Conservation (phyloP, 257 asterid species). For the Catharanthus roseus region DNA sequence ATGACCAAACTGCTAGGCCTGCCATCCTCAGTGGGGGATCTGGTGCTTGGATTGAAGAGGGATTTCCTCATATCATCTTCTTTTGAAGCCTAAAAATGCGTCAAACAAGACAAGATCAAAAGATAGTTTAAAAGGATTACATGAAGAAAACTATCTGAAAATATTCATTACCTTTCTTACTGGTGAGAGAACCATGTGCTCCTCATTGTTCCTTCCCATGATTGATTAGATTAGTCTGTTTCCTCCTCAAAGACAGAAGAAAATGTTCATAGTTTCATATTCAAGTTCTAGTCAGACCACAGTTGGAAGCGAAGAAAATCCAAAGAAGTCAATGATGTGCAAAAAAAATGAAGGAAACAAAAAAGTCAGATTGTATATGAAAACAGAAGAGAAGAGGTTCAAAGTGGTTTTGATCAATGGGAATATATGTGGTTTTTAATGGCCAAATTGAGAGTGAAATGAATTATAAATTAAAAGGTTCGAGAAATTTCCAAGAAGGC, state of each 20-base stretch:
- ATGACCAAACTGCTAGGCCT: conserved; percentile 74
- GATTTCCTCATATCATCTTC: conserved; percentile 59
- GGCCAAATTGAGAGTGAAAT: neutral
- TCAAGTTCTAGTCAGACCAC: neutral
- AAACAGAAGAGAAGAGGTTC: neutral
- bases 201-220: conserved; percentile 39
- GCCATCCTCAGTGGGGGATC: conserved; percentile 27
- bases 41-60: conserved; percentile 25
- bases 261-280: neutral
- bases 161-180: conserved; percentile 12
- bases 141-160: neutral
- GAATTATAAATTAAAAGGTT: neutral
- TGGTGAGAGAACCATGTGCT: conserved; percentile 2
- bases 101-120: neutral
- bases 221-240: neutral
- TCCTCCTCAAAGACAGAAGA: neutral
- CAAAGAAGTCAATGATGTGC: conserved; percentile 4
- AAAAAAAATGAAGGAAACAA: neutral
- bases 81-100: conserved; percentile 22
- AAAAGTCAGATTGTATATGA: conserved; percentile 1
- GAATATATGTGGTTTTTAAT: neutral
- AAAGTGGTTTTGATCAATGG: neutral
- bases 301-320: neutral
- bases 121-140: neutral
- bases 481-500: conserved; percentile 6